Base-by-base conservation (phyloP, 164 flowering plant species). In the Tetrastigma voinierianum region DNA sequence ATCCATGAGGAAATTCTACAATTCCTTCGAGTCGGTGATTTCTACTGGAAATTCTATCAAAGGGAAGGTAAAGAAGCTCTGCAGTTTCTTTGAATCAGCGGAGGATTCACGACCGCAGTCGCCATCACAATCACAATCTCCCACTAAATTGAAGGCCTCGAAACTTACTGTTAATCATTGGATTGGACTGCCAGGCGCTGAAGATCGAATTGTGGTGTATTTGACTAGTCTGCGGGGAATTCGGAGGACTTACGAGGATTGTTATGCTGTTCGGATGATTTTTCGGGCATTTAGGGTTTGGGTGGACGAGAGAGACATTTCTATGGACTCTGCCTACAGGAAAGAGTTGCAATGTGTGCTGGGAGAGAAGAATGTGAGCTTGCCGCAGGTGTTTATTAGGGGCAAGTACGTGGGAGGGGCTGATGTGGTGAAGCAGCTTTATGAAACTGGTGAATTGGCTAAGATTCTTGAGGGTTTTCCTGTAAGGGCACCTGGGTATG, bases 41-140 rank as follows among this genome's bases (percentile, higher is more conserved):
- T 58, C 76, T 32, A 52, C 70, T 15, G 46, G 67, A 8, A 61
- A 49, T 59, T 75, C 76, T 2, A 23, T 78, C 70, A 78, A 70
- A 47, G 82, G 82, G 9, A 78, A 78, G 51, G 82, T 78, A 25
- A 72, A 25, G 32, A 49, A 47, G 19, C 63, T 78, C 9, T 60
- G 77, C 48, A 66, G 57, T 12, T 47, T 78, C 6, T 78, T 78
- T 66, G 81, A 78, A 52, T 52, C 3, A 7, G 40, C 40, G 40
- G 40, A 32, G 6, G 40, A 72, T 9, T 1, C 44, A 10, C 57
- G 47, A 47, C 4, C 67, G 11, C 51, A 21, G 8, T 5, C 7
- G 14, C 59, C 10, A 40, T 3, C 49, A 19, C 10, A 45, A 46
- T 24, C 54, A 14, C 20, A 7, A 2, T 19, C 46, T 10, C 51